Evolutionary conservation across 2,329 filamentous ascomycete genomes (phyloP), one percentile per base, ranked within the genome.

Genomic region (Penicillium sp.): DNA sequence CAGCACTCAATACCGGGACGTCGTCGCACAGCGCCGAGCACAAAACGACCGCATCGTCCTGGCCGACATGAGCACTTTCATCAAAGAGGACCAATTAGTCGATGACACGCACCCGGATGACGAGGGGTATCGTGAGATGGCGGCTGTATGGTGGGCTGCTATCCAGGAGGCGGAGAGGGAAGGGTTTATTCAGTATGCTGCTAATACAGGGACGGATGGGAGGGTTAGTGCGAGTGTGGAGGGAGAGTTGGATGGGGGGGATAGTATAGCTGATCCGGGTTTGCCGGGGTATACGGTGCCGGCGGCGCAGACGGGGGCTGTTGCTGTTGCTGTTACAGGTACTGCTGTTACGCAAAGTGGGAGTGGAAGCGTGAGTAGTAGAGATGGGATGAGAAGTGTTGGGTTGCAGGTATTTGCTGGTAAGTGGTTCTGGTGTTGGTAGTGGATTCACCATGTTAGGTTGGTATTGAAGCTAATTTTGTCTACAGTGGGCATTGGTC

Each of bases 71-170:
- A 64, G 59, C 57, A 49, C 58, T 2, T 66, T 68, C 19, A 66
- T 72, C n/a, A 60, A 30, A 2, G 10, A 26, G 2, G 50, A 58
- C 4, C 65, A 73, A 15, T 38, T 73, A 2, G 64, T 63, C 0
- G 71, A 74, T 47, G 60, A 57, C 2, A 70, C 65, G 1, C 72
- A 74, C 22, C 72, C 71, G 0, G 64, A 59, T 22, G 69, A 68
- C 15, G 3, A 40, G 2, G 72, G 71, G 12, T 74, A 74, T n/a
- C 51, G 56, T 22, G 56, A 65, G 33, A 74, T 74, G 72, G 71
- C 72, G 12, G 62, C 63, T 1, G 68, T 74, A 0, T 74, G 72
- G 72, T 73, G 68, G 66, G 65, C 62, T 4, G 72, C 70, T 0
- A 65, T 74, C 10, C 42, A 63, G 15, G 53, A 63, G 9, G 71